These are phyloP conservation scores for Fusarium xylarioides DNA, from an alignment of 2,329 filamentous ascomycete species.

Conservation along the genomic window DNA sequence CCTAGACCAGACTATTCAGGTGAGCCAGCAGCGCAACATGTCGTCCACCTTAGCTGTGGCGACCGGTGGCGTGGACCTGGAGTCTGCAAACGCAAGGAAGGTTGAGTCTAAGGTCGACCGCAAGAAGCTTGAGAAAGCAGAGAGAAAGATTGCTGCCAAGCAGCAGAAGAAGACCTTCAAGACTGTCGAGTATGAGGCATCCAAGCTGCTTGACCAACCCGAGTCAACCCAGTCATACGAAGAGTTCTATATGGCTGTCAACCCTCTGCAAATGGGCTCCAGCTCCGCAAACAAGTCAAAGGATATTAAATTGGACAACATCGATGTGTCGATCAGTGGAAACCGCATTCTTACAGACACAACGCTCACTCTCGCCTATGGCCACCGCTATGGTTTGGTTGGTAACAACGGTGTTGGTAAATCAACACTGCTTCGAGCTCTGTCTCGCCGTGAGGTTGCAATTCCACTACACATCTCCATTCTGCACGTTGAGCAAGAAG, in stretches of 20 bases:
- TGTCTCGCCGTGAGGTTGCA: slow-evolving; percentile 91
- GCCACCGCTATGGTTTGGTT: slow-evolving; percentile 93
- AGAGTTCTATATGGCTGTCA: slow-evolving; percentile 99
- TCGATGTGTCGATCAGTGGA: slow-evolving; percentile 92
- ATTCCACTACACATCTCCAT: slow-evolving; percentile 99
- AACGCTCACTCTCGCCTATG: slow-evolving; percentile 87
- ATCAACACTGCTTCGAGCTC: slow-evolving; percentile 90
- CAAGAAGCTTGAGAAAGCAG: slow-evolving; percentile 99
- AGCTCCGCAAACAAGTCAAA: slow-evolving; percentile 87
- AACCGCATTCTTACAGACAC: slow-evolving; percentile 91
- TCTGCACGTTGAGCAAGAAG: slow-evolving; percentile 98
- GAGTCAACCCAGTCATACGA: slow-evolving; percentile 92
- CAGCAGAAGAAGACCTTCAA: slow-evolving; percentile 99
- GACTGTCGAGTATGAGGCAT: slow-evolving; percentile 97
- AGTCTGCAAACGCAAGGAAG: slow-evolving; percentile 91
- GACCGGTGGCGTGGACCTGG: slow-evolving; percentile 85
- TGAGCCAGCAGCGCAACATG: slow-evolving; percentile 92
- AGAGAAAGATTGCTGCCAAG: slow-evolving; percentile 96
- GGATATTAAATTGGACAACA: slow-evolving; percentile 97
- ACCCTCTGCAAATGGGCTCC: slow-evolving; percentile 87
- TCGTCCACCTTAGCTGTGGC: slow-evolving; percentile 93
- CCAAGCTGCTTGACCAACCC: slow-evolving; percentile 83
- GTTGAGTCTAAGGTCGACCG: slow-evolving; percentile 97
- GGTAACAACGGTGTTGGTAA: slow-evolving; percentile 99
- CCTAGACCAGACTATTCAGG: slow-evolving; percentile 93